A percentile compares a stretch with the other conserved stretches of the same genome.
phyloP scores from a whole-genome alignment of 202 grass and related monocot species.

The Miscanthus sacchariflorus region DNA sequence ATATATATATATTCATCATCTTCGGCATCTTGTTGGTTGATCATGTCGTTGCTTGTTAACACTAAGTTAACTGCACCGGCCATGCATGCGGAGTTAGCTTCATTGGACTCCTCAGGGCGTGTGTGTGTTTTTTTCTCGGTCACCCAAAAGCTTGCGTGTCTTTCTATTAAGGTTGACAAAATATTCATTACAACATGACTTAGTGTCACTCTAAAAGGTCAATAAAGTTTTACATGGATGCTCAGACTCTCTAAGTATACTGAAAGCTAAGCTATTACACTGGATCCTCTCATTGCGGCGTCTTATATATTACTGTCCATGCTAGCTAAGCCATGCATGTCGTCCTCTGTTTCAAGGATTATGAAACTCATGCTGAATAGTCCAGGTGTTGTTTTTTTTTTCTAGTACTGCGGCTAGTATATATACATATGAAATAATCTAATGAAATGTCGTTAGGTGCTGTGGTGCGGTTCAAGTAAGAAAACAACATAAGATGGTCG shows the following conservation, averaged over 20 bases:
- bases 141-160: too few species aligned
- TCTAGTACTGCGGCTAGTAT: not conserved
- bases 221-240: too few species aligned
- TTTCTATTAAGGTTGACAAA: too few species aligned
- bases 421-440: not conserved
- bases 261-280: too few species aligned
- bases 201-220: too few species aligned
- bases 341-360: not conserved
- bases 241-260: too few species aligned
- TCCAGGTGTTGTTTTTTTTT: not conserved
- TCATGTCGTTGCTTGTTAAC: not conserved
- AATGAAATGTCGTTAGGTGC: conserved; percentile 6
- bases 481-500: conserved; percentile 2
- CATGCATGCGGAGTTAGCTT: not conserved
- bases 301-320: too few species aligned
- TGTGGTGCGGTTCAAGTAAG: not conserved
- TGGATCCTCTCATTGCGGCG: too few species aligned
- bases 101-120: not conserved
- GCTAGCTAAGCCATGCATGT: too few species aligned
- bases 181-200: too few species aligned
- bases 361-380: not conserved
- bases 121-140: too few species aligned
- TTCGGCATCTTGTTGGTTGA: conserved; percentile 6
- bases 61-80: not conserved
- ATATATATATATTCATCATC: not conserved